These are phyloP conservation scores for Thuja plicata DNA, from an alignment of 83 land plant species.

Conservation along the genomic window DNA sequence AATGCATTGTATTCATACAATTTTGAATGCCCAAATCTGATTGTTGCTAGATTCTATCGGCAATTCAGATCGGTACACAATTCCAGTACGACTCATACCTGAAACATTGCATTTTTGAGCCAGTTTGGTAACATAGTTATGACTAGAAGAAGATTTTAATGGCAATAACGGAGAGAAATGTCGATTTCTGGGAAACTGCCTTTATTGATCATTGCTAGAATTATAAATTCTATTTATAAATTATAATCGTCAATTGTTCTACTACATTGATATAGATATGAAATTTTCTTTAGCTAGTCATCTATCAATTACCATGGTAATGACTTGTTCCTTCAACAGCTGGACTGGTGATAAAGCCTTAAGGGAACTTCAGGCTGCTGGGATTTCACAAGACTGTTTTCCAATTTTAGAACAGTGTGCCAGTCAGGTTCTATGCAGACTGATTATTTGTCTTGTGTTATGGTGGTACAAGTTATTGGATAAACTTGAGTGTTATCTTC, in stretches of 20 bases:
- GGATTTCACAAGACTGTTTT: constrained; percentile 65
- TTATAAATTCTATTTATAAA: neutral
- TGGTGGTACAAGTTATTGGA: neutral
- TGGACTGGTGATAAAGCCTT: constrained; percentile 89
- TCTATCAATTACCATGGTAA: neutral
- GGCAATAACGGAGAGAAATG: neutral
- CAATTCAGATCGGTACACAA: no score
- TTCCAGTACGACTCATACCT: no score
- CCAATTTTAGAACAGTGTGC: constrained; percentile 74
- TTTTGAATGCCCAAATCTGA: no score
- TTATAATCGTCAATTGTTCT: neutral
- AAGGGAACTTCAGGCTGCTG: constrained; percentile 75
- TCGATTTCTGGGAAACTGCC: neutral
- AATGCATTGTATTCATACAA: no score
- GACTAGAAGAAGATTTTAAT: neutral
- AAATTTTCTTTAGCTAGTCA: neutral
- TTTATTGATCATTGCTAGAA: neutral
- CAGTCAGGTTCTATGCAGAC: constrained; percentile 47
- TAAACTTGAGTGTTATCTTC: neutral
- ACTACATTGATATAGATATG: neutral
- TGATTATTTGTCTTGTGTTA: neutral
- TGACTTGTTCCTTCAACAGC: constrained; percentile 29
- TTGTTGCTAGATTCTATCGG: no score
- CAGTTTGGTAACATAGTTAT: neutral
- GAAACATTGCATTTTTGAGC: no score